Conservation (phyloP, 2,329 filamentous ascomycete genomes). For the Leptodontidium sp. region DNA sequence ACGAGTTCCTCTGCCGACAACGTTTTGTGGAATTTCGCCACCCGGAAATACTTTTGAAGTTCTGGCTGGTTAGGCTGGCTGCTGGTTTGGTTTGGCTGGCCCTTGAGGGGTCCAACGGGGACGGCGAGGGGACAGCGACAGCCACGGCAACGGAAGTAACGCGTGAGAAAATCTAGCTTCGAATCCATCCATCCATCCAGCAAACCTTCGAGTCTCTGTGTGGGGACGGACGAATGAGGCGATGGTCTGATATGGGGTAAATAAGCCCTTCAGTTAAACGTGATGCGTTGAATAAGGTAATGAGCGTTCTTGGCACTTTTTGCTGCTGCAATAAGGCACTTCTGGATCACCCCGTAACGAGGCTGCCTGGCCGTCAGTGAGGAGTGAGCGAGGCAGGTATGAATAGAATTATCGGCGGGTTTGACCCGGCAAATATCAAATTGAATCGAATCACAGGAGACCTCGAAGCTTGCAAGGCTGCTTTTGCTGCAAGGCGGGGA, state of each 20-base stretch:
- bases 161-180: slow-evolving; percentile 8
- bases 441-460: slow-evolving; percentile 29
- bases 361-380: neutral
- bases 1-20: neutral
- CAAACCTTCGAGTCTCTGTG: slow-evolving; percentile 13
- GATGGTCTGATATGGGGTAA: slow-evolving; percentile 18
- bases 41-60: neutral
- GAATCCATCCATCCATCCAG: neutral
- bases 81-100: neutral
- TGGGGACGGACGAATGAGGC: slow-evolving; percentile 10
- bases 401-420: slow-evolving; percentile 12
- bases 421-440: slow-evolving; percentile 28
- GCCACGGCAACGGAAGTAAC: slow-evolving; percentile 1
- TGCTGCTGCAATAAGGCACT: slow-evolving; percentile 1
- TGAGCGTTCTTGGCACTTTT: slow-evolving; percentile 10
- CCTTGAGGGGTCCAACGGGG: neutral
- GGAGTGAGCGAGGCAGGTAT: neutral
- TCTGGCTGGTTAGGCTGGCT: too few species aligned
- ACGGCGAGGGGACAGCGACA: neutral
- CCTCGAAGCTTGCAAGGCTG: slow-evolving; percentile 12
- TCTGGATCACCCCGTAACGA: neutral
- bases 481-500: slow-evolving; percentile 20
- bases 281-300: slow-evolving; percentile 20
- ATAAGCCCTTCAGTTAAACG: slow-evolving; percentile 13
- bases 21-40: slow-evolving; percentile 6